Percentiles rank a stretch among this genome's conserved stretches.
Conservation (phyloP, 192 early-diverging fungal species). For the Coemansia sp. region DNA sequence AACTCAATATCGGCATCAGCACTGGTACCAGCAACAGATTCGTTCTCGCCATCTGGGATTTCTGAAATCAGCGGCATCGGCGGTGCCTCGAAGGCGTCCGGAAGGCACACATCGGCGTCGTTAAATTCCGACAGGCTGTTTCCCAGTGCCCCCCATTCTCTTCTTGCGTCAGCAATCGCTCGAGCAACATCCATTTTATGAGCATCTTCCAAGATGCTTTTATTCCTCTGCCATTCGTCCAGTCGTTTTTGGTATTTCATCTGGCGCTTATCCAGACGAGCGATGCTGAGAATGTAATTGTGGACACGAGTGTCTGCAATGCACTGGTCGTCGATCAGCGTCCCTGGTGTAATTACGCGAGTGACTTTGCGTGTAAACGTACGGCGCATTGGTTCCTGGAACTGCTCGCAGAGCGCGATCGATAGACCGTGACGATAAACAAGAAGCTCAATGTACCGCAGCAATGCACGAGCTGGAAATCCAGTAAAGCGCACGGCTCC, state of each 20-base stretch:
- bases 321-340: constrained; percentile 74
- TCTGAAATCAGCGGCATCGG: constrained; percentile 7
- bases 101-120: constrained; percentile 11
- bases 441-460: constrained; percentile 67
- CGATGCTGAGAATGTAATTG: constrained; percentile 74
- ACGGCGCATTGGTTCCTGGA: constrained; percentile 46
- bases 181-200: constrained; percentile 3
- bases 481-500: constrained; percentile 67
- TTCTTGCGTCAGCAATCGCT: constrained; percentile 5
- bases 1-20: constrained; percentile 16
- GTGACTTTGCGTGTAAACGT: constrained; percentile 68
- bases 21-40: not conserved
- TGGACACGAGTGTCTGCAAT: constrained; percentile 63
- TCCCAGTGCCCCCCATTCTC: constrained; percentile 9
- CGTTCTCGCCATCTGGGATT: not conserved
- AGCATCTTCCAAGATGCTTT: not conserved
- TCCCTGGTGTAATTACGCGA: constrained; percentile 84
- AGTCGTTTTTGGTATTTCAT: constrained; percentile 7
- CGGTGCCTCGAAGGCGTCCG: constrained; percentile 14
- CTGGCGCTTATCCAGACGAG: constrained; percentile 24
- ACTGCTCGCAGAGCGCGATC: constrained; percentile 75
- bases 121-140: constrained; percentile 17
- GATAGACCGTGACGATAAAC: constrained; percentile 60
- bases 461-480: constrained; percentile 64
- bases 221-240: constrained; percentile 7